Evolutionary conservation across 257 asterid genomes (phyloP).

Genomic region (Solanum acaule): DNA sequence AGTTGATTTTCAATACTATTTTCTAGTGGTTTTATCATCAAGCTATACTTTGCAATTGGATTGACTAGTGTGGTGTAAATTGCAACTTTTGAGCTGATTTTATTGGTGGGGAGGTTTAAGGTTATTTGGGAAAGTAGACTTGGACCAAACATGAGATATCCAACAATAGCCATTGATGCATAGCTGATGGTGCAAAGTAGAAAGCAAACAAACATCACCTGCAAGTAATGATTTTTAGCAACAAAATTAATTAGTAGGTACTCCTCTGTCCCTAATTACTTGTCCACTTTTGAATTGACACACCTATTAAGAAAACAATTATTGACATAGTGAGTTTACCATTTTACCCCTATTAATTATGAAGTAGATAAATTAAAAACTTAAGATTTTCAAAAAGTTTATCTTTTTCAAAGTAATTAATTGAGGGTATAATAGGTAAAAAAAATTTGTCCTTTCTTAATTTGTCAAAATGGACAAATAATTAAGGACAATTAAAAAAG

Average conservation of each 20-base stretch:
- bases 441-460: too few species aligned
- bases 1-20: conserved; percentile 36
- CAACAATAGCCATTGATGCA: conserved; percentile 67
- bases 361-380: too few species aligned
- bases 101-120: conserved; percentile 51
- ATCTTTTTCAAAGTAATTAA: too few species aligned
- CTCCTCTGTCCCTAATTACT: too few species aligned
- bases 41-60: conserved; percentile 73
- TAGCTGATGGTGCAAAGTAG: conserved; percentile 52
- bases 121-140: conserved; percentile 59
- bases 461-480: too few species aligned
- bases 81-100: conserved; percentile 56
- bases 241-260: not conserved
- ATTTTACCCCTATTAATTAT: too few species aligned
- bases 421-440: too few species aligned
- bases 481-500: too few species aligned
- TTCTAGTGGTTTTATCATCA: conserved; percentile 69
- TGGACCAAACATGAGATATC: conserved; percentile 78
- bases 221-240: conserved; percentile 11
- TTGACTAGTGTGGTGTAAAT: conserved; percentile 72
- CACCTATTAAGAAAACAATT: too few species aligned
- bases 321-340: too few species aligned
- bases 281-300: too few species aligned
- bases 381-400: too few species aligned
- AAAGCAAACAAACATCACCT: conserved; percentile 74